Evolutionary conservation across 495 filamentous ascomycete species (phyloP).

Genomic region (Podospora comata): DNA sequence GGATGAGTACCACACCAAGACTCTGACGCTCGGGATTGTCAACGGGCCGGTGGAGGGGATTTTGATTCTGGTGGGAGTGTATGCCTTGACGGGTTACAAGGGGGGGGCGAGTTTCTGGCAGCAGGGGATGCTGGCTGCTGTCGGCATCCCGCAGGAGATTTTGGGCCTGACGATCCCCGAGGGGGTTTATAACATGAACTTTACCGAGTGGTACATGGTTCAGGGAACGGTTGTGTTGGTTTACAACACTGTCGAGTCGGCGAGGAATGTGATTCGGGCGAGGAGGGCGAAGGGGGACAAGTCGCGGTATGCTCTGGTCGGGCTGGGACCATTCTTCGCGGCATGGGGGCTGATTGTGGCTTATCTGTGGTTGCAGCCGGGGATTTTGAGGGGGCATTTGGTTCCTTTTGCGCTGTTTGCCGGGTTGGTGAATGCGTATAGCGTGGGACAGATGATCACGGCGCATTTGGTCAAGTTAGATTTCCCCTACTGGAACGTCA

Average conservation of each 20-base stretch:
- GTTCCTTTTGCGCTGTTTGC: constrained; percentile 85
- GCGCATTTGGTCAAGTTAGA: constrained; percentile 80
- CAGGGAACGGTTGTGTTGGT: constrained; percentile 80
- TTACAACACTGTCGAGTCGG: constrained; percentile 73
- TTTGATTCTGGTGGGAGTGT: constrained; percentile 76
- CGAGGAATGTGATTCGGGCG: constrained; percentile 75
- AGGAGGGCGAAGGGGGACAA: constrained; percentile 70
- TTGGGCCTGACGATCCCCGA: constrained; percentile 57
- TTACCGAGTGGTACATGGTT: constrained; percentile 90
- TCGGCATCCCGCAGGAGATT: constrained; percentile 63
- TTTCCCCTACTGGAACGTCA: constrained; percentile 86
- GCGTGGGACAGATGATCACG: constrained; percentile 91
- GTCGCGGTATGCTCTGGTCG: constrained; percentile 67
- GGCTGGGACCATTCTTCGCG: constrained; percentile 72
- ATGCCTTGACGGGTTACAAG: constrained; percentile 76
- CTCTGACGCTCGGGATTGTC: constrained; percentile 84
- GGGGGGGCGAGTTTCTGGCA: constrained; percentile 94
- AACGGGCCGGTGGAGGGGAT: constrained; percentile 96
- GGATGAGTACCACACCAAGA: constrained; percentile 98
- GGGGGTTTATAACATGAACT: constrained; percentile 69
- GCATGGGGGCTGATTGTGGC: constrained; percentile 70
- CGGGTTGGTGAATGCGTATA: constrained; percentile 86
- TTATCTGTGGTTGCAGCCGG: constrained; percentile 81
- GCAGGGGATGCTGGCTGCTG: constrained; percentile 65
- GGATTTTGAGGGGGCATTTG: constrained; percentile 74